Evolutionary conservation across 768 basidiomycete species (phyloP), one percentile per base, ranked within the genome.

Genomic region (Saitozyma podzolica): DNA sequence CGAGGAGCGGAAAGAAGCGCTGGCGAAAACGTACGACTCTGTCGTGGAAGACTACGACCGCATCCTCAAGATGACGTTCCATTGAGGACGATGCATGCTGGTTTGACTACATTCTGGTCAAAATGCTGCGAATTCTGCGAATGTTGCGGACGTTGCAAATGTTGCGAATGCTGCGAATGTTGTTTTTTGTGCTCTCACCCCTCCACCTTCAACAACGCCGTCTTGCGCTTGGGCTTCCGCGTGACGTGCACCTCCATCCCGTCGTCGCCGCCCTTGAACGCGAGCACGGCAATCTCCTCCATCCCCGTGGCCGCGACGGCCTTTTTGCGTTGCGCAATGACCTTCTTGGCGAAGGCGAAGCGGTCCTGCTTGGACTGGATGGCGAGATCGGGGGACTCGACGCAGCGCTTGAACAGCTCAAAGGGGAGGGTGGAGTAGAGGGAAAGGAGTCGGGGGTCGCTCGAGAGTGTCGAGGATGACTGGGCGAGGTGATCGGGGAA

Each of bases 281-380:
- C 91, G 69, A 94, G 83, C 56, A 95, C 91, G 49, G 94, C 91
- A n/a, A 89, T 90, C 81, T 93, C 91, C 79, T 76, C 70, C 57
- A 66, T 64, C 2, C 61, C 66, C 1, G 40, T 45, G 17, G 54
- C 49, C n/a, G 50, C 51, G 8, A 14, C 48, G 16, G 16, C 8
- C 74, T 86, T 86, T 80, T 91, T 94, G 69, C 92, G 84, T 71
- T 88, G 72, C 71, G 90, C 89, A 72, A 94, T 88, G 11, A 88
- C 90, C 67, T 91, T 90, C 80, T 93, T 94, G 4, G 91, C 91
- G 80, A 94, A 94, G 73, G 88, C 89, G 82, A 93, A 96, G 51
- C 92, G 86, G 63, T 86, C 85, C 76, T 93, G 91, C 80, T 90
- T 89, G 61, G 89, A 85, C 19, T 88, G 89, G 68, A 77, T 69